A percentile compares a stretch with the other conserved stretches of the same genome.
Evolutionary conservation across 75 land plant genomes (phyloP).

Genomic region (Selaginella tamariscina): DNA sequence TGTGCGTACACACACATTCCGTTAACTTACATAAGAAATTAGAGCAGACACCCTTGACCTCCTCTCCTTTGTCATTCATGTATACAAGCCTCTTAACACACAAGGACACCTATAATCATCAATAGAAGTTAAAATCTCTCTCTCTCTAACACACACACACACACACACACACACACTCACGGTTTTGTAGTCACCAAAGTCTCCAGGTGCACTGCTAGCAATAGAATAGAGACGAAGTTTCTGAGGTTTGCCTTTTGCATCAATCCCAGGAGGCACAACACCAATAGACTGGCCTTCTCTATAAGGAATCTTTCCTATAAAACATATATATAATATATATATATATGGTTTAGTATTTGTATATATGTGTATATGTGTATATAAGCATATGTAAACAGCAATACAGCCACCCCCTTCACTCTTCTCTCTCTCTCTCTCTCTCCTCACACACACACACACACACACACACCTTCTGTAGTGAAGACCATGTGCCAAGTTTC

Average conservation of each 20-base stretch:
- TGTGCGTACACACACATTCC: not conserved
- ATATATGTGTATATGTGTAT: no score
- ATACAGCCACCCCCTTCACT: no score
- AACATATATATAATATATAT: no score
- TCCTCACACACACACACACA: no score
- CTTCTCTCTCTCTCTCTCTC: no score
- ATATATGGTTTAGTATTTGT: no score
- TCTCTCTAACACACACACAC: no score
- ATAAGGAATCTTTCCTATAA: slow-evolving; percentile 70
- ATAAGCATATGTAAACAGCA: no score
- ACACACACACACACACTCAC: slow-evolving; percentile 71
- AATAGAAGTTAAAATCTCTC: no score
- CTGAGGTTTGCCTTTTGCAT: slow-evolving; percentile 94
- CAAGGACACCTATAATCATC: slow-evolving; percentile 70
- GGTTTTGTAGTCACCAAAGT: slow-evolving; percentile 93
- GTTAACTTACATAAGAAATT: slow-evolving; percentile 73
- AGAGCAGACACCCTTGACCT: slow-evolving; percentile 97
- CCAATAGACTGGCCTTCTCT: slow-evolving; percentile 98
- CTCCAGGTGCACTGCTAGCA: slow-evolving; percentile 97
- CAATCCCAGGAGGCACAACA: slow-evolving; percentile 73
- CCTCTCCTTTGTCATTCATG: slow-evolving; percentile 81
- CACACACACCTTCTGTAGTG: slow-evolving; percentile 68
- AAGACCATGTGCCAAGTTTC: slow-evolving; percentile 99
- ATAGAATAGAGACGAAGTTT: slow-evolving; percentile 91
- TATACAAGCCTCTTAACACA: slow-evolving; percentile 95